Evolutionary conservation across 306 rosid genomes (phyloP).

Genomic region (Cicer bijugum): DNA sequence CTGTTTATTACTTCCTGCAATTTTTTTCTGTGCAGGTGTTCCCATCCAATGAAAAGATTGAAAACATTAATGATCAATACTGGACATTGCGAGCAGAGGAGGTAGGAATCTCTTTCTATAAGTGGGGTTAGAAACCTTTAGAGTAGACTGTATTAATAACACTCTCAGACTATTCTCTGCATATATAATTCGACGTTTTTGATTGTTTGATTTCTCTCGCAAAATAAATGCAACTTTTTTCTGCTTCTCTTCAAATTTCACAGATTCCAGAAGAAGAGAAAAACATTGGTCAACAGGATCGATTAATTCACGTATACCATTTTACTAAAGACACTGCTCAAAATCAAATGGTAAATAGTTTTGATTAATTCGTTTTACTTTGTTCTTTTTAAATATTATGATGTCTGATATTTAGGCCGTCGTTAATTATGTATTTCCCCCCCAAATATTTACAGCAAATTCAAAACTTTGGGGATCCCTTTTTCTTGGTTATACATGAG

Average conservation of each 20-base stretch:
- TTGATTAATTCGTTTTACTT: constrained; percentile 17
- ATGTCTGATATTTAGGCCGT: not conserved
- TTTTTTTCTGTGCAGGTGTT: constrained; percentile 60
- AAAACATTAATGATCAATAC: constrained; percentile 83
- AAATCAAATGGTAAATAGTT: constrained; percentile 67
- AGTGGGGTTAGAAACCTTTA: constrained; percentile 22
- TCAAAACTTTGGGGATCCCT: constrained; percentile 89
- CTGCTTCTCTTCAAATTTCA: constrained; percentile 22
- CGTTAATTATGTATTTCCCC: constrained; percentile 18
- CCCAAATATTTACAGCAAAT: constrained; percentile 63
- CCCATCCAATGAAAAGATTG: constrained; percentile 79
- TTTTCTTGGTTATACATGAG: constrained; percentile 82
- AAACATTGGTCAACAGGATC: constrained; percentile 71
- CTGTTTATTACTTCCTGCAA: constrained; percentile 30
- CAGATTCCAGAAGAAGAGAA: constrained; percentile 88
- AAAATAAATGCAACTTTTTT: not conserved
- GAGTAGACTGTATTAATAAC: constrained; percentile 13
- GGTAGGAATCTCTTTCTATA: constrained; percentile 51
- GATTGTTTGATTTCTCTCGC: not conserved
- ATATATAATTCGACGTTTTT: not conserved
- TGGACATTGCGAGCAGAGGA: constrained; percentile 92
- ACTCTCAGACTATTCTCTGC: not conserved
- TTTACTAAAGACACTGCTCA: constrained; percentile 81
- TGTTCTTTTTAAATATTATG: not conserved
- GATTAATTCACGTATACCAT: constrained; percentile 80